Base-by-base conservation (phyloP, 1,284 basidiomycete species). In the Malassezia obtusa region DNA sequence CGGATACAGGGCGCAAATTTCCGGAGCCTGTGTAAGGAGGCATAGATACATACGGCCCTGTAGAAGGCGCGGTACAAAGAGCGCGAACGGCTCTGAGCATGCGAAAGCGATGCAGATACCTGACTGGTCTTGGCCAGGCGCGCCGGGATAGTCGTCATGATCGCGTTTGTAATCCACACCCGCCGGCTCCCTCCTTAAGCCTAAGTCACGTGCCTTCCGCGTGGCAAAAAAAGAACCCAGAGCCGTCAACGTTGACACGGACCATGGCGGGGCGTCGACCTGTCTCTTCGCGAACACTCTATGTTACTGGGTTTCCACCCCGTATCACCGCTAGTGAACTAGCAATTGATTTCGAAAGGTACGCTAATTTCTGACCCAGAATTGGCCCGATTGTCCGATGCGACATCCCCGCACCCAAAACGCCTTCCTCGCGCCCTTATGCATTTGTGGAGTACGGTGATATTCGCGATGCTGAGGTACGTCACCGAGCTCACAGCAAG, bases 41-140 rank as follows among this genome's bases (percentile, higher is more conserved):
- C 12, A 11, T 36, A 28, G 17, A n/a, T 10, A 77, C 87, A 70
- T 67, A 90, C 89, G 46, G 84, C 80, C 62, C 91, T 84, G 75
- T 91, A 87, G 87, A 89, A 96, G 71, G 84, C 83, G 56, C 91
- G 80, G 79, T 96, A 98, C 19, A 95, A 81, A 48, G 85, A 79
- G 33, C 90, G 77, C 28, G 83, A 82, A 33, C 87, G 81, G 40
- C 77, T 76, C 38, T 85, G 82, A 4, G 88, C 84, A 52, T 89
- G 83, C n/a, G 78, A 76, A 24, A 83, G 77, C 48, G 77, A 81
- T 6, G 55, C 57, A n/a, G 69, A 72, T 49, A 72, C 65, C 22
- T 58, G 60, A 55, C 86, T 81, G 17, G 81, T 73, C 64, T 82
- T 82, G 21, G 92, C 86, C 17, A 98, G 81, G 47, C 92, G 84